Evolutionary conservation across 2,329 filamentous ascomycete genomes (phyloP), one percentile per base, ranked within the genome.

Genomic region (Tolypocladium paradoxum): DNA sequence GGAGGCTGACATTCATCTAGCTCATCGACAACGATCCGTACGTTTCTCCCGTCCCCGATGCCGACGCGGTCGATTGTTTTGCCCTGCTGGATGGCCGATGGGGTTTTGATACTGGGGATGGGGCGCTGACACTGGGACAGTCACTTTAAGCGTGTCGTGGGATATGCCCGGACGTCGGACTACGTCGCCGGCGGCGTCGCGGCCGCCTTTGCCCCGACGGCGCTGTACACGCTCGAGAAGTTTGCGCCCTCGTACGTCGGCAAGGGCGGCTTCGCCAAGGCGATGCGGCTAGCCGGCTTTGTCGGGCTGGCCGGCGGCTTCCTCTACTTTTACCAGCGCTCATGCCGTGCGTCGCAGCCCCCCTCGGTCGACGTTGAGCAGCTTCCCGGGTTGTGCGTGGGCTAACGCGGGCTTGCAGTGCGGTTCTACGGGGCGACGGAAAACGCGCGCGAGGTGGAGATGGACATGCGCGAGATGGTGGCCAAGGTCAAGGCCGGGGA

Each of bases 11-110:
- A 48, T 55, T 54, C 58, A 65, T 66, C 61, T 74, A 99, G 93
- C 87, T 97, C 76, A 97, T 99, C 73, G 93, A 99, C 78, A 95
- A 89, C 76, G 93, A 99, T 74, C 93, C 93, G 91, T 96, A 91
- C 54, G 69, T 70, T 47, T 35, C 16, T 35, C 4, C 18, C 24
- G 20, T 14, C 20, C 34, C 34, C 34, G 36, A 45, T 18, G 9
- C 34, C 29, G 16, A 35, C 34, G 1, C 24, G 16, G 22, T 22
- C 34, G 29, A 38, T n/a, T 3, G 16, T 1, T 5, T 14, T 8
- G 12, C 22, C 7, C 8, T 52, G 34, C 4, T 18, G 29, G 22
- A 11, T 24, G 11, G 22, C 36, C 36, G 31, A n/a, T 22, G 35
- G 31, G 3, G 6, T 9, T 16, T n/a, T 16, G 9, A 29, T 35